phyloP scores from a whole-genome alignment of 1,284 basidiomycete genomes.

The Malassezia japonica region DNA sequence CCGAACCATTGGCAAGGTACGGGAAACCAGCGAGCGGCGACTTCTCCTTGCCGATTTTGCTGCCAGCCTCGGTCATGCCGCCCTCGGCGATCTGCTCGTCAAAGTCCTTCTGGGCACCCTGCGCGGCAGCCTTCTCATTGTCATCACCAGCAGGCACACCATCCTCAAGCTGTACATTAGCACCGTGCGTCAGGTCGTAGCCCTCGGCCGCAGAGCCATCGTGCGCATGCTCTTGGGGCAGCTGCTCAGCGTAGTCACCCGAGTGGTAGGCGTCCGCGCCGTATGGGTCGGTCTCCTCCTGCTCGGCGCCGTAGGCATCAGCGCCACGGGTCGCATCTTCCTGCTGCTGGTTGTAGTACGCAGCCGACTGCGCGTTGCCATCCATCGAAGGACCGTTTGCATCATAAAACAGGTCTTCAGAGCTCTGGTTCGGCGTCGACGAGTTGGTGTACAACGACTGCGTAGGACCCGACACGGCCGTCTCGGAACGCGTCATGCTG shows the following conservation, averaged over 20 bases:
- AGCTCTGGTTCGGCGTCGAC: not conserved
- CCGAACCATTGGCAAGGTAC: conserved; percentile 3
- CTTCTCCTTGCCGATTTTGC: not conserved
- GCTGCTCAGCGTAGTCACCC: too few species aligned
- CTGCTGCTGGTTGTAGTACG: too few species aligned
- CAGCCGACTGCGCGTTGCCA: too few species aligned
- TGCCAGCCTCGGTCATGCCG: not conserved
- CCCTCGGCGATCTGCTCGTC: not conserved
- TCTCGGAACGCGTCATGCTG: not conserved
- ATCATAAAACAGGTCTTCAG: not conserved
- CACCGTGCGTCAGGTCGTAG: not conserved
- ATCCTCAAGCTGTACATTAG: not conserved
- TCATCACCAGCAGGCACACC: not conserved
- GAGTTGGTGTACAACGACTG: not conserved
- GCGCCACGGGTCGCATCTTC: too few species aligned
- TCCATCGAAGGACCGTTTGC: not conserved
- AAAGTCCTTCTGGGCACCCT: not conserved
- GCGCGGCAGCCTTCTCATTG: not conserved
- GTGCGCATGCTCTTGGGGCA: too few species aligned
- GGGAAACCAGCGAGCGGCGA: conserved; percentile 11
- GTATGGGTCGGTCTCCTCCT: too few species aligned
- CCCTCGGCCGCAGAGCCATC: too few species aligned
- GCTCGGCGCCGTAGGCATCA: too few species aligned
- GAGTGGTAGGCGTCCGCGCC: too few species aligned
- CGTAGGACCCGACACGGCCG: too few species aligned